Conservation (phyloP, 73 alveolate species). For the Paramecium pentaurelia region DNA sequence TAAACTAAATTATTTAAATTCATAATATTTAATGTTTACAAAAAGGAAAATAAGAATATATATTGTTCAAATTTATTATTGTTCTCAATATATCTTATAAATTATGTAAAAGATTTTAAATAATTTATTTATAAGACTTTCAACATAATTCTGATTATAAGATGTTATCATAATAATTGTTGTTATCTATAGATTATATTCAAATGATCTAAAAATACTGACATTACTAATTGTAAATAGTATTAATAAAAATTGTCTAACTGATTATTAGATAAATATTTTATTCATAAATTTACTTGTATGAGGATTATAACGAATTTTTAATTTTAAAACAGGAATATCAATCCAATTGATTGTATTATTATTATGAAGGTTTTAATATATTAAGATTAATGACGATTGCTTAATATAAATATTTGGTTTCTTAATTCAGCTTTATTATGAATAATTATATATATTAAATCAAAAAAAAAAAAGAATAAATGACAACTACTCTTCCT, state of each 20-base stretch:
- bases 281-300: background rate
- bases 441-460: slow-evolving; percentile 1
- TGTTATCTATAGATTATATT: background rate
- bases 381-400: background rate
- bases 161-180: background rate
- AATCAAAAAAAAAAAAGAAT: slow-evolving; percentile 4
- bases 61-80: no score
- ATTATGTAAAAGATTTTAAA: background rate
- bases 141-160: background rate
- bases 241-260: background rate
- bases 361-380: background rate
- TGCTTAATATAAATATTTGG: background rate
- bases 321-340: background rate
- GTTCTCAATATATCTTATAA: background rate
- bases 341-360: background rate
- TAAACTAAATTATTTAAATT: no score
- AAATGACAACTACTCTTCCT: slow-evolving; percentile 46
- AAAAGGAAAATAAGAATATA: no score
- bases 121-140: background rate
- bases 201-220: background rate
- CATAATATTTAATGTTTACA: no score
- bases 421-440: background rate
- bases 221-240: background rate
- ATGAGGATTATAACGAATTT: background rate
- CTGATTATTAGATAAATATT: background rate